Percentiles rank a stretch among this genome's conserved stretches.
These are phyloP conservation scores for Populus pruinosa DNA, from an alignment of 345 rosid genomes.

Conservation along the genomic window DNA sequence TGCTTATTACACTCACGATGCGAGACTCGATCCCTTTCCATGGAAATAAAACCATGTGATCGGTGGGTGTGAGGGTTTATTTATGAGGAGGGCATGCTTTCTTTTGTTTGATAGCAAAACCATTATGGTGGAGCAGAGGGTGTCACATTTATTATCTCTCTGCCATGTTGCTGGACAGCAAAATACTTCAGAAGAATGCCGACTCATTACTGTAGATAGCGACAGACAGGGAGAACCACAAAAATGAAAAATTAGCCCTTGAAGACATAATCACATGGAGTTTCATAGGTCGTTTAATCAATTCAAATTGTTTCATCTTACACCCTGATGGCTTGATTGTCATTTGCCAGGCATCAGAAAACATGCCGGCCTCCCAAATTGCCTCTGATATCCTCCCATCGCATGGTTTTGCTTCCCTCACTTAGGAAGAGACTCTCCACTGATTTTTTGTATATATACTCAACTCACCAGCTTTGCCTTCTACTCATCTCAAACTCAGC, in stretches of 20 bases:
- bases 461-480: not conserved
- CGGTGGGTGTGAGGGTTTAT: not conserved
- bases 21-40: not conserved
- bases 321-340: not conserved
- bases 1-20: not conserved
- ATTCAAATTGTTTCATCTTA: not conserved
- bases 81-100: not conserved
- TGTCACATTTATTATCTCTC: not conserved
- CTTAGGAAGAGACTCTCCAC: not conserved
- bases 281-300: not conserved
- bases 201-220: not conserved
- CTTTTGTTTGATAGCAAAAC: not conserved
- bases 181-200: not conserved
- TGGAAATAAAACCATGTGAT: not conserved
- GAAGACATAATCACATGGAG: not conserved
- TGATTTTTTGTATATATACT: not conserved
- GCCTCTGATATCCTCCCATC: not conserved
- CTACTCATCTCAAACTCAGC: no score
- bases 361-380: not conserved
- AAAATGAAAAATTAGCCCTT: not conserved
- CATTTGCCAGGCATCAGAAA: not conserved
- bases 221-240: not conserved
- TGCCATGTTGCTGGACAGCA: not conserved
- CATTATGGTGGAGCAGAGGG: not conserved
- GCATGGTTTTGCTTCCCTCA: not conserved